Percentiles rank a stretch among this genome's conserved stretches.
Conservation (phyloP, 225 moss, liverwort and hornwort species). For the Takakia lepidozioides region DNA sequence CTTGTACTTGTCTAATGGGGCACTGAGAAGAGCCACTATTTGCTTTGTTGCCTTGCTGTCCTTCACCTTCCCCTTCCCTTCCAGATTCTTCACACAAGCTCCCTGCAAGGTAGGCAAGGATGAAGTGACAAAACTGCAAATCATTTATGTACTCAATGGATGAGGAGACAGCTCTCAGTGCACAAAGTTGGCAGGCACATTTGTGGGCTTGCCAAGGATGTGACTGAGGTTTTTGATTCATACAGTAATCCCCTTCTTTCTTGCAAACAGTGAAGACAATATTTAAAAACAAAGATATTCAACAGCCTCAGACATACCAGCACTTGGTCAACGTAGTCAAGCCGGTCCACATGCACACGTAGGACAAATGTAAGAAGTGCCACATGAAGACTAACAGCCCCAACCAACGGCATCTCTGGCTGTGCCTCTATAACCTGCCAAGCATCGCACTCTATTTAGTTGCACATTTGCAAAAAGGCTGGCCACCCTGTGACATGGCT, state of each 20-base stretch:
- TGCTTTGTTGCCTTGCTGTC: constrained; percentile 74
- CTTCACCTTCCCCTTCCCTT: constrained; percentile 73
- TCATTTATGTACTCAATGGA: too few relatives aligned
- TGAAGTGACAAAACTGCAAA: too few relatives aligned
- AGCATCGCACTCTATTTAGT: too few relatives aligned
- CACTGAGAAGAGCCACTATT: constrained; percentile 72
- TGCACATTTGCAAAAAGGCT: too few relatives aligned
- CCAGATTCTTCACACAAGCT: constrained; percentile 76
- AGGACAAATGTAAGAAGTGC: constrained; percentile 80
- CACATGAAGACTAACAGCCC: constrained; percentile 77
- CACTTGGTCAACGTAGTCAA: constrained; percentile 93
- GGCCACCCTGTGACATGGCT: too few relatives aligned
- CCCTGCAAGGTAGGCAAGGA: constrained; percentile 48
- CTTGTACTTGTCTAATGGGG: constrained; percentile 84
- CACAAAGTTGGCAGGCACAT: too few relatives aligned
- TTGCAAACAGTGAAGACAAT: too few relatives aligned
- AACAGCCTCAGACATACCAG: constrained; percentile 75
- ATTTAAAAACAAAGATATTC: too few relatives aligned
- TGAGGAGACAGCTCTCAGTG: too few relatives aligned
- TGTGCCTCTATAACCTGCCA: constrained; percentile 85
- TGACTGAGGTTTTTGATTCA: too few relatives aligned
- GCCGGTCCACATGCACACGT: constrained; percentile 77
- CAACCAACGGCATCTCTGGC: constrained; percentile 78
- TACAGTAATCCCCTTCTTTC: too few relatives aligned
- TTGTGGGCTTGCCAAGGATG: too few relatives aligned